Evolutionary conservation across 2,329 filamentous ascomycete genomes (phyloP).

Genomic region (Didymella keratinophila): DNA sequence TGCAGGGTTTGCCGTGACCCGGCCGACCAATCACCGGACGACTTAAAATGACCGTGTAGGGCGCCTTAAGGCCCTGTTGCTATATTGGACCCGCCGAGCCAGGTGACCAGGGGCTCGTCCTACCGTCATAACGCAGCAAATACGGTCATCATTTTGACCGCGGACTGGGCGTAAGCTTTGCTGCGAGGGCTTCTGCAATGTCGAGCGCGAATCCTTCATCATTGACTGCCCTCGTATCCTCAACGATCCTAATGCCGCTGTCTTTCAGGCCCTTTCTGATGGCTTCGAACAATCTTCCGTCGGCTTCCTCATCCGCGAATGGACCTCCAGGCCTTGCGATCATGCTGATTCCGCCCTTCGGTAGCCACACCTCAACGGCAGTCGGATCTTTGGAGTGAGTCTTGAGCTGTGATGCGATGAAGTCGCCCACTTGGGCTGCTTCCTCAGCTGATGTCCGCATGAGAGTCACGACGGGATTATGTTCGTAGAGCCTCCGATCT

Average conservation of each 20-base stretch:
- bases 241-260: slow-evolving; percentile 59
- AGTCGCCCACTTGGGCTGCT: slow-evolving; percentile 61
- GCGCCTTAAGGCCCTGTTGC: slow-evolving; percentile 9
- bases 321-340: slow-evolving; percentile 62
- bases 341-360: slow-evolving; percentile 67
- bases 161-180: slow-evolving; percentile 25
- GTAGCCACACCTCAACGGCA: slow-evolving; percentile 65
- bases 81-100: slow-evolving; percentile 7
- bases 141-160: not conserved
- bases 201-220: slow-evolving; percentile 60
- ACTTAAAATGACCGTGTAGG: slow-evolving; percentile 13
- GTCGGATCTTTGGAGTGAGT: slow-evolving; percentile 50
- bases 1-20: slow-evolving; percentile 4
- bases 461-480: slow-evolving; percentile 72
- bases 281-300: slow-evolving; percentile 56
- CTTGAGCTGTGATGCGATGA: slow-evolving; percentile 64
- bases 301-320: slow-evolving; percentile 62
- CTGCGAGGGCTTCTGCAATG: slow-evolving; percentile 55
- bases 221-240: slow-evolving; percentile 63
- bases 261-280: slow-evolving; percentile 60
- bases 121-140: not conserved
- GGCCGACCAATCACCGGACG: slow-evolving; percentile 9
- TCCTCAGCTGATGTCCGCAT: slow-evolving; percentile 70
- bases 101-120: slow-evolving; percentile 9
- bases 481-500: slow-evolving; percentile 64